Evolutionary conservation across 2,329 filamentous ascomycete genomes (phyloP).

Genomic region (Penicillium sp.): DNA sequence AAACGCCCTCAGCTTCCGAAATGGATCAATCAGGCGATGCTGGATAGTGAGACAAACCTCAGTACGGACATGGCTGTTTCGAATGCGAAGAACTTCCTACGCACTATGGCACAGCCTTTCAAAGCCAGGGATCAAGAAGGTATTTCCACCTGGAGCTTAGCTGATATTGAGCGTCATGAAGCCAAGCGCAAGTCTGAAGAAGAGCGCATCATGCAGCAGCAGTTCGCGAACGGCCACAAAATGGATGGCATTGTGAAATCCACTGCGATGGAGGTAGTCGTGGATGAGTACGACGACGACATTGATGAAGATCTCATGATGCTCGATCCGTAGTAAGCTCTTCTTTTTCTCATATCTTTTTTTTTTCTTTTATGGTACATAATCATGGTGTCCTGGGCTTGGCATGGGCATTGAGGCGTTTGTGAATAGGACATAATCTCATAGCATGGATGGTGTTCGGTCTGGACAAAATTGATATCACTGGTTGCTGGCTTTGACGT

Average conservation of each 20-base stretch:
- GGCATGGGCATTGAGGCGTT: conserved; percentile 16
- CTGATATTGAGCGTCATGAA: conserved; percentile 70
- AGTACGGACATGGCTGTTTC: conserved; percentile 95
- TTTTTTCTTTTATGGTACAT: conserved; percentile 11
- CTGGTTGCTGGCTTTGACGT: background rate
- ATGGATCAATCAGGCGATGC: conserved; percentile 89
- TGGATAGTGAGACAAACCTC: conserved; percentile 82
- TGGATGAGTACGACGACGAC: conserved; percentile 43
- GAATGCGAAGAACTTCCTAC: conserved; percentile 82
- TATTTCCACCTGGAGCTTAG: conserved; percentile 85
- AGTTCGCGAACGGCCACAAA: conserved; percentile 27
- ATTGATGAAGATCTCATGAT: conserved; percentile 47
- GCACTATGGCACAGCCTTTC: conserved; percentile 90
- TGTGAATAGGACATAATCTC: conserved; percentile 16
- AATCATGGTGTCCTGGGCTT: conserved; percentile 1
- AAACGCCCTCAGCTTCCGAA: conserved; percentile 89
- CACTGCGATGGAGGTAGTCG: conserved; percentile 20
- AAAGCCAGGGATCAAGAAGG: conserved; percentile 80
- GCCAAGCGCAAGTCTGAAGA: conserved; percentile 69
- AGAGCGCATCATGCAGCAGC: conserved; percentile 64
- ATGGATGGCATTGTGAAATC: conserved; percentile 25
- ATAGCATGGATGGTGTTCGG: conserved; percentile 23
- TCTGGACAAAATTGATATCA: conserved; percentile 9
- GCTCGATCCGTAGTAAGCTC: conserved; percentile 36
- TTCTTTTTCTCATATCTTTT: background rate